Percentiles rank a stretch among this genome's conserved stretches.
Evolutionary conservation across 2,329 filamentous ascomycete genomes (phyloP).

Genomic region (Penicillium sp.): DNA sequence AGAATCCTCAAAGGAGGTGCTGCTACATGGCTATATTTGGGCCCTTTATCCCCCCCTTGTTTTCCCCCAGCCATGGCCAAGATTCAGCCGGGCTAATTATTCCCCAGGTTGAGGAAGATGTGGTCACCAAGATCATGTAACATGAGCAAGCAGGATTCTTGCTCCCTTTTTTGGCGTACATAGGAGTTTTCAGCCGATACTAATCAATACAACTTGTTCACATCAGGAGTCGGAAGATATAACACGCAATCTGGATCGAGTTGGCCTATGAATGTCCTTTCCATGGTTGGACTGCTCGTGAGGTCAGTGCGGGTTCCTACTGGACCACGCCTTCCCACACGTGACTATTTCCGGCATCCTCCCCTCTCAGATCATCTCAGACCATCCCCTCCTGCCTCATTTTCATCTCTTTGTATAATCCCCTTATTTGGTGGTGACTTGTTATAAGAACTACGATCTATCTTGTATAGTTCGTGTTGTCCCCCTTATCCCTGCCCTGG

Average conservation of each 20-base stretch:
- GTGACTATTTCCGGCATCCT: conserved; percentile 35
- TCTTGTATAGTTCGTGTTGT: conserved; percentile 10
- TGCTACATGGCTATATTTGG: not conserved
- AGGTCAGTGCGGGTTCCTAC: conserved; percentile 41
- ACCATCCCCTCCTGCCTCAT: conserved; percentile 14
- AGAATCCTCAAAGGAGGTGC: not conserved
- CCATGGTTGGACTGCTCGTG: conserved; percentile 30
- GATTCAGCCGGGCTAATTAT: conserved; percentile 40
- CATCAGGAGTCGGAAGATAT: conserved; percentile 33
- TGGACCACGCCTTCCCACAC: conserved; percentile 35
- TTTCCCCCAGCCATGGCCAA: conserved; percentile 1
- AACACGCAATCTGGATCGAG: conserved; percentile 25
- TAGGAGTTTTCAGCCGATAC: conserved; percentile 30
- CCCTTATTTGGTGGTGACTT: conserved; percentile 38
- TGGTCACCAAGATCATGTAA: conserved; percentile 85
- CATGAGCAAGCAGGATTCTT: conserved; percentile 25
- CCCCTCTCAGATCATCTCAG: conserved; percentile 1
- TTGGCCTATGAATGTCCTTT: conserved; percentile 24
- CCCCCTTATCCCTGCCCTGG: conserved; percentile 17
- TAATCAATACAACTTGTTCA: conserved; percentile 33
- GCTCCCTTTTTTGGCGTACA: conserved; percentile 20
- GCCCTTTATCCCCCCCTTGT: not conserved
- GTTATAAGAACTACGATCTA: conserved; percentile 11
- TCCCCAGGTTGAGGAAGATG: conserved; percentile 77
- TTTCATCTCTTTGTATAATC: conserved; percentile 12